Evolutionary conservation across 2,329 filamentous ascomycete genomes (phyloP), one percentile per base, ranked within the genome.

Genomic region (Trichoderma afroharzianum): DNA sequence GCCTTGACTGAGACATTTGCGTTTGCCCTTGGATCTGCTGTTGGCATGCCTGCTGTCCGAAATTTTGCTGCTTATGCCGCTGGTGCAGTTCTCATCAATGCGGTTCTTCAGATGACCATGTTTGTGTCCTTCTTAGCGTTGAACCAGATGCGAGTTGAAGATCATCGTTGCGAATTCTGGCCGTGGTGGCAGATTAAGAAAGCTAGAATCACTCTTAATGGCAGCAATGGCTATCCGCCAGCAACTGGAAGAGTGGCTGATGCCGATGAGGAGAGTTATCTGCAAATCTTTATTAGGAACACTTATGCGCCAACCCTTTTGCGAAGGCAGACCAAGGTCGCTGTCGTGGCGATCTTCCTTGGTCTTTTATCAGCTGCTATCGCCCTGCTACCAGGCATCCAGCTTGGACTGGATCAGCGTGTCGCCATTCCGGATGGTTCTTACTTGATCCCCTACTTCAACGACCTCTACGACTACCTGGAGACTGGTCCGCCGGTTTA

Each of bases 31-130:
- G 96, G 96, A 14, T 93, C 94, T 55, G 95, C 96, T 73, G 97
- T 98, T 7, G 95, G 95, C 63, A 99, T 99, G 96, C 96, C 97
- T 18, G 96, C 96, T 2, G 97, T 99, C 57, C 90, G 94, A 74
- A 99, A 99, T 81, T 99, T 99, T 82, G 97, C 96, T 18, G 91
- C 95, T 3, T 99, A 99, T 79, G 96, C 96, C 14, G 95, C 96
- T 2, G 96, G 96, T 64, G 96, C 96, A 12, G 96, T 99, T 12
- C 91, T 98, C 76, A 95, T 99, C 85, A 99, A 99, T 79, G 97
- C 97, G 0, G 80, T 98, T n/a, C 85, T 99, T 6, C 96, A 99
- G 80, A 92, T 98, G 75, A 99, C 97, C 1, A 95, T 98, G 90
- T 99, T 99, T 78, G 88, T 98, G 50, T 95, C 97, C 1, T 92